Evolutionary conservation across 192 early-diverging fungal genomes (phyloP).

Genomic region (Rhizoclosmatium globosum): DNA sequence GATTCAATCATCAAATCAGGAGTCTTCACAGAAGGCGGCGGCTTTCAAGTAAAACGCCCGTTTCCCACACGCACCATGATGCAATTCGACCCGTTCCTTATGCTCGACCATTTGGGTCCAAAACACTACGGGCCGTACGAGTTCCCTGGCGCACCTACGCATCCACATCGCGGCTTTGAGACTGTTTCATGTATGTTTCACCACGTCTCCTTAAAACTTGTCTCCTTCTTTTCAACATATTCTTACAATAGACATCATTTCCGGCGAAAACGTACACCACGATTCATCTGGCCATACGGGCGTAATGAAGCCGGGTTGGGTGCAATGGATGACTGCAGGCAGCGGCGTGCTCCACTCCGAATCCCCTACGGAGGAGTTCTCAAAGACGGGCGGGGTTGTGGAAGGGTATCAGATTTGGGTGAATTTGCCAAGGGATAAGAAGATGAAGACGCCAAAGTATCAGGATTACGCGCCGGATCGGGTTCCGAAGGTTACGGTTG

Average conservation of each 20-base stretch:
- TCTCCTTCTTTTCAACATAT: background rate
- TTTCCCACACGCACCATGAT: slow-evolving; percentile 72
- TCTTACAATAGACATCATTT: slow-evolving; percentile 8
- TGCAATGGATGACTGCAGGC: slow-evolving; percentile 43
- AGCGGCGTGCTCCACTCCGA: slow-evolving; percentile 79
- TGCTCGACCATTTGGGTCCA: slow-evolving; percentile 71
- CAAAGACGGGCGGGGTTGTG: slow-evolving; percentile 49
- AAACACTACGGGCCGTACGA: slow-evolving; percentile 63
- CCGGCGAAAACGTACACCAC: slow-evolving; percentile 75
- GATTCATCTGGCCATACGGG: slow-evolving; percentile 82
- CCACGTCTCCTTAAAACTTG: no score
- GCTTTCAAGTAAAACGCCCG: slow-evolving; percentile 80
- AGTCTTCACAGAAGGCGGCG: slow-evolving; percentile 72
- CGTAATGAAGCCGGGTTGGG: slow-evolving; percentile 68
- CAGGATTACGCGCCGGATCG: slow-evolving; percentile 26
- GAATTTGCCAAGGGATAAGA: slow-evolving; percentile 51
- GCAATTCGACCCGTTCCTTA: slow-evolving; percentile 89
- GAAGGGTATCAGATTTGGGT: slow-evolving; percentile 72
- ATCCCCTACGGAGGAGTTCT: slow-evolving; percentile 63
- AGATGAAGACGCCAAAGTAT: slow-evolving; percentile 28
- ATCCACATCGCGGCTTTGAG: slow-evolving; percentile 85
- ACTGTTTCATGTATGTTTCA: slow-evolving; percentile 76
- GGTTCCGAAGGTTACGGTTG: slow-evolving; percentile 16
- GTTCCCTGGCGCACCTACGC: slow-evolving; percentile 70
- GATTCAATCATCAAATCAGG: background rate